These are phyloP conservation scores for Thymus mandschuricus DNA, from an alignment of 257 asterid species.

Conservation along the genomic window DNA sequence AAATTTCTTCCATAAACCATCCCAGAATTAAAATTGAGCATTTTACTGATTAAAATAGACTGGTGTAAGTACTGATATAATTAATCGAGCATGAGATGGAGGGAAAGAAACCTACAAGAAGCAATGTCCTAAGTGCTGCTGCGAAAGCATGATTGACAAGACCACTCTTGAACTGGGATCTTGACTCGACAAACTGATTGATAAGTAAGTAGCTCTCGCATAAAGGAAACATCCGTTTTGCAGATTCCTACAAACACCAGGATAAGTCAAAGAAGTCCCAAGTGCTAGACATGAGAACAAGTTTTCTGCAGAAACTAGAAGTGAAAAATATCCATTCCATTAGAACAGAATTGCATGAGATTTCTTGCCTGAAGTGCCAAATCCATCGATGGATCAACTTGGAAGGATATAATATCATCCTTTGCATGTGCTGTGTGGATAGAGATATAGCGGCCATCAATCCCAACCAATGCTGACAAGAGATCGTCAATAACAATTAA, in stretches of 20 bases:
- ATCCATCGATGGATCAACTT: conserved; percentile 95
- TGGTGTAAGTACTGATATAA: too few species aligned
- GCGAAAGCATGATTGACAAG: conserved; percentile 97
- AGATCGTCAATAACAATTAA: conserved; percentile 87
- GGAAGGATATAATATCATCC: conserved; percentile 58
- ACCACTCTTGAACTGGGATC: conserved; percentile 91
- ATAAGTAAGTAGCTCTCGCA: conserved; percentile 81
- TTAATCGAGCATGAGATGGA: neutral
- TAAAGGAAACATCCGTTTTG: conserved; percentile 80
- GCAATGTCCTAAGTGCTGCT: conserved; percentile 88
- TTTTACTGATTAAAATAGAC: too few species aligned
- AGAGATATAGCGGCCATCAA: conserved; percentile 87
- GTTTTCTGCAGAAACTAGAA: neutral
- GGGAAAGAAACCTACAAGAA: conserved; percentile 65
- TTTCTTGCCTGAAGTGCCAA: conserved; percentile 80
- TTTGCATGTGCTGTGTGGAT: conserved; percentile 63
- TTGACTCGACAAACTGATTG: conserved; percentile 85
- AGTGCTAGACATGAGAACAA: conserved; percentile 17
- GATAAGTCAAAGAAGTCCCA: conserved; percentile 3
- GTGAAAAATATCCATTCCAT: conserved; percentile 16
- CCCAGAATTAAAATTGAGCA: too few species aligned
- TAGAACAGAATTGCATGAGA: conserved; percentile 5
- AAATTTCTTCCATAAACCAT: too few species aligned
- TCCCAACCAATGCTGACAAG: conserved; percentile 78
- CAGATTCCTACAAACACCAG: conserved; percentile 72